Percentiles rank a stretch among this genome's conserved stretches.
Evolutionary conservation across 768 basidiomycete species (phyloP).

Genomic region (Termitomyces sp.): DNA sequence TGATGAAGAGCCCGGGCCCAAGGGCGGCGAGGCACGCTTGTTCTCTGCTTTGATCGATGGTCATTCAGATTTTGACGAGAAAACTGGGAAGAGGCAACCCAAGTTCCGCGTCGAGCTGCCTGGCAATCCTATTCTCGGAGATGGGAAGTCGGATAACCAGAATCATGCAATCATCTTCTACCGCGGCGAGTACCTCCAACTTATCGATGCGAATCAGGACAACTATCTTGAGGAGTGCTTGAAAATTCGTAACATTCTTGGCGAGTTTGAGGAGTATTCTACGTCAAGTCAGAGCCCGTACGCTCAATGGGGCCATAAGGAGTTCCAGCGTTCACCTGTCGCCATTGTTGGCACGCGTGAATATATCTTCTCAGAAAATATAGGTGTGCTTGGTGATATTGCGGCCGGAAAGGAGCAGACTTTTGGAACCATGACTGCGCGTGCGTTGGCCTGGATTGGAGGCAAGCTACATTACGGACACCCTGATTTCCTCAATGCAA

Average conservation of each 20-base stretch:
- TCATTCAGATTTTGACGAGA: conserved; percentile 91
- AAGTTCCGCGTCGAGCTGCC: conserved; percentile 98
- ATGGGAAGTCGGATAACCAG: conserved; percentile 99
- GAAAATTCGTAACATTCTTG: conserved; percentile 96
- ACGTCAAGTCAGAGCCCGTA: conserved; percentile 93
- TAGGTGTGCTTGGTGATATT: conserved; percentile 97
- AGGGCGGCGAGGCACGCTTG: conserved; percentile 81
- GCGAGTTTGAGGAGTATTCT: conserved; percentile 94
- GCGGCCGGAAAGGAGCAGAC: conserved; percentile 99
- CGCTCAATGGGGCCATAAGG: conserved; percentile 92
- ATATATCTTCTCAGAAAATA: conserved; percentile 99
- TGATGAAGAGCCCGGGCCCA: conserved; percentile 90
- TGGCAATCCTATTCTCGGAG: conserved; percentile 97
- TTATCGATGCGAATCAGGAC: conserved; percentile 99
- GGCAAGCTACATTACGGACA: conserved; percentile 99
- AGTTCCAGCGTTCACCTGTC: conserved; percentile 85
- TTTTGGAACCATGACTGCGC: conserved; percentile 97
- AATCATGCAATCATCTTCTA: conserved; percentile 99
- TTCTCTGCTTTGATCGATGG: conserved; percentile 96
- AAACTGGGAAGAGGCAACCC: conserved; percentile 83
- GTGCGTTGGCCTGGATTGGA: conserved; percentile 93
- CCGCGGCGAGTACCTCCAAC: conserved; percentile 96
- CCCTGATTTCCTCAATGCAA: conserved; percentile 97
- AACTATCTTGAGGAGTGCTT: conserved; percentile 99
- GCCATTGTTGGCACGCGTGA: conserved; percentile 98